Evolutionary conservation across 805 yeast genomes (phyloP), one percentile per base, ranked within the genome.

Genomic region (Torulaspora microellipsoides): DNA sequence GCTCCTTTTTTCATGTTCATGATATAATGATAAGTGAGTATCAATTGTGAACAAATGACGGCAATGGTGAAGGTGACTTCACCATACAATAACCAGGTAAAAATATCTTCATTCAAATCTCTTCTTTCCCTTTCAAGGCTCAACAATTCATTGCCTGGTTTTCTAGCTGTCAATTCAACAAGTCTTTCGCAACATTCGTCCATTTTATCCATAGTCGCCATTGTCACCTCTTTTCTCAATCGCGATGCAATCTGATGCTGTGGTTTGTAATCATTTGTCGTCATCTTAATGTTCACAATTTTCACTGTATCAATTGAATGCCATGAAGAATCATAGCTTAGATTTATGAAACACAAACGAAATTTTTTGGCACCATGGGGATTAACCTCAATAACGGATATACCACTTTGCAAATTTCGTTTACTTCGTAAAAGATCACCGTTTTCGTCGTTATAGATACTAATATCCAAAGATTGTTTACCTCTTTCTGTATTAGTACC

Each of bases 261-360:
- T 25, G 34, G 34, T 15, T 39, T 31, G 17, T 38, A 14, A 10
- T 44, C 43, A 14, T 46, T 38, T 8, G 47, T 38, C 6, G 49
- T 53, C 8, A 60, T 37, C 12, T 49, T 43, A 8, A 61, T 31
- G 5, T 56, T 34, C 15, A 62, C 46, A 12, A 40, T 40, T 37
- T 58, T 58, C 14, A 43, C 49, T 8, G 47, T 36, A 42, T 63
- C 66, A 11, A 54, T 40, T 13, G 60, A 51, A 10, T 49, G 41
- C 72, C 72, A 68, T 3, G 71, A 66, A 2, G 57, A 52, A 49
- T 68, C 71, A 30, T 36, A 54, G 7, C 62, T 59, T 13, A 47
- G 27, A 42, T 67, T 67, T 5, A 46, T 36, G 13, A 66, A 51
- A 44, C 72, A 68, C 2, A 66, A 23, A 11, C 52, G 52, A 29